Conservation (phyloP, 108 stramenopile species). For the Stephanodiscus minutulus region DNA sequence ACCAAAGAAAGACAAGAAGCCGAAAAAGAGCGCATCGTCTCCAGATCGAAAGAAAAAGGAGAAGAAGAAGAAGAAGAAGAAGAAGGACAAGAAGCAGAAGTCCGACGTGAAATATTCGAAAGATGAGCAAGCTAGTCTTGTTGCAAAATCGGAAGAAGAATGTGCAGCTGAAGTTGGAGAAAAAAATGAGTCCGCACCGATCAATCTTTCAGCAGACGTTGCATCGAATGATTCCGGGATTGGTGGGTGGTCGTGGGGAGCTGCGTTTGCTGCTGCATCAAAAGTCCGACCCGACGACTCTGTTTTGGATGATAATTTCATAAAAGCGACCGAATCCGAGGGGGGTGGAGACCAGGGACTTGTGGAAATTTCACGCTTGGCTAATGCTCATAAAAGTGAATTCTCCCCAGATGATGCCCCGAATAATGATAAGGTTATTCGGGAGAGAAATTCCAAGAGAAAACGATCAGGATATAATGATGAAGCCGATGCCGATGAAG, state of each 20-base stretch:
- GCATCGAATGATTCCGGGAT: neutral
- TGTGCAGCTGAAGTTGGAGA: neutral
- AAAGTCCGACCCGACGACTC: conserved; percentile 36
- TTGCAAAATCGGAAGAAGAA: neutral
- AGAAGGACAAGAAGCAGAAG: conserved; percentile 19
- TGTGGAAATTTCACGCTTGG: conserved; percentile 21
- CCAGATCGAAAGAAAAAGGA: neutral
- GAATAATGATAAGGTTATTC: conserved; percentile 7
- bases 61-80: conserved; percentile 17
- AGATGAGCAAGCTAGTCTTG: neutral
- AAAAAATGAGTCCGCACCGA: neutral
- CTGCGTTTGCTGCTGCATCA: conserved; percentile 50
- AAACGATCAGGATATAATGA: conserved; percentile 8
- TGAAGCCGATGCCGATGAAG: conserved; percentile 7
- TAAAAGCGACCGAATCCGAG: conserved; percentile 15
- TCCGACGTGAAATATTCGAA: conserved; percentile 1
- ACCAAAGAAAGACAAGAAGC: conserved; percentile 9
- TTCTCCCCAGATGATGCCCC: conserved; percentile 3
- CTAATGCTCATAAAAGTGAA: conserved; percentile 16
- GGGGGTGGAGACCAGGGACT: conserved; percentile 2
- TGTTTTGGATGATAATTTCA: conserved; percentile 51
- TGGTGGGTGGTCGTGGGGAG: conserved; percentile 41
- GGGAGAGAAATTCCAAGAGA: conserved; percentile 16
- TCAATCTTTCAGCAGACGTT: neutral
- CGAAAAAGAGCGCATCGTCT: neutral